Conservation (phyloP, 2,329 filamentous ascomycete species). For the Pseudogymnoascus sp. region DNA sequence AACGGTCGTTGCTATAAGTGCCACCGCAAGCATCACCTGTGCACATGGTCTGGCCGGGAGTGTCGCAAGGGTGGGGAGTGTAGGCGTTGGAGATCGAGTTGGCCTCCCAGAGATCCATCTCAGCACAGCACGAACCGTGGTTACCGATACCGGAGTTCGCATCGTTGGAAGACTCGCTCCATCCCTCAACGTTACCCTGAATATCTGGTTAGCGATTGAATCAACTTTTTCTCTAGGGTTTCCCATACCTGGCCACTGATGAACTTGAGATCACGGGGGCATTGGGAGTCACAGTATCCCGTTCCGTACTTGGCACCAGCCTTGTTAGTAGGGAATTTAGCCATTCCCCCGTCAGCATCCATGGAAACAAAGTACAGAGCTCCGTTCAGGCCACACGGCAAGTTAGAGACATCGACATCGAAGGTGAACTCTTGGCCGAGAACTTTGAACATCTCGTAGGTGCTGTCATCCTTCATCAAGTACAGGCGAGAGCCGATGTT, state of each 20-base stretch:
- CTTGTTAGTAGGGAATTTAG: constrained; percentile 41
- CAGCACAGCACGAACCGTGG: constrained; percentile 55
- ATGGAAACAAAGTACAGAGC: constrained; percentile 60
- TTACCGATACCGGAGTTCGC: constrained; percentile 43
- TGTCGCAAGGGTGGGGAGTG: constrained; percentile 49
- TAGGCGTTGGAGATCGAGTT: constrained; percentile 49
- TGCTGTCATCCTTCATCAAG: constrained; percentile 51
- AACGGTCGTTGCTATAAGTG: constrained; percentile 34
- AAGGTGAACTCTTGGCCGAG: constrained; percentile 64
- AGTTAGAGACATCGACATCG: constrained; percentile 59
- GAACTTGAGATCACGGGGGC: constrained; percentile 43
- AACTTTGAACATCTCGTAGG: constrained; percentile 58
- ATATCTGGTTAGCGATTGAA: constrained; percentile 17
- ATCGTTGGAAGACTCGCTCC: constrained; percentile 39
- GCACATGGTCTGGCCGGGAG: constrained; percentile 37
- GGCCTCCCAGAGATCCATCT: constrained; percentile 62
- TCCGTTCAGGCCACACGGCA: constrained; percentile 63
- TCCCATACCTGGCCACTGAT: constrained; percentile 39
- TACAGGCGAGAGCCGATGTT: constrained; percentile 52
- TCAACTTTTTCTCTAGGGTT: constrained; percentile 15
- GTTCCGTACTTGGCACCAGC: constrained; percentile 53
- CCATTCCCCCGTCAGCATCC: constrained; percentile 50
- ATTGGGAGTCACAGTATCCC: constrained; percentile 57
- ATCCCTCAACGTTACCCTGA: constrained; percentile 46
- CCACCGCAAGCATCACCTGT: constrained; percentile 31